Conservation (phyloP, 305 asterid species). For the Withania somnifera region DNA sequence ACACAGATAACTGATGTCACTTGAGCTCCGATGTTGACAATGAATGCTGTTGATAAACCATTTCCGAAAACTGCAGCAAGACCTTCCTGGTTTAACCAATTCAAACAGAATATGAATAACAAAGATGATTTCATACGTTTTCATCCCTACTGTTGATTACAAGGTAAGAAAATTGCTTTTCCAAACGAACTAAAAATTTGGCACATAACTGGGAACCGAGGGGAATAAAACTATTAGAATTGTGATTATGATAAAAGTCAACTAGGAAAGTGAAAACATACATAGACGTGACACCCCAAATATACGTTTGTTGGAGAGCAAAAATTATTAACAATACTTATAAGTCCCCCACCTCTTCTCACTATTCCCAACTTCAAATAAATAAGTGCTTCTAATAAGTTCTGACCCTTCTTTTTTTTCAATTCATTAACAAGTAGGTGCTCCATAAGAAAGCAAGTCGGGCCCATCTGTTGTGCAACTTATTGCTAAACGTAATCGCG, state of each 20-base stretch:
- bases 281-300: neutral
- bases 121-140: neutral
- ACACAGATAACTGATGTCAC: slow-evolving; percentile 82
- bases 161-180: neutral
- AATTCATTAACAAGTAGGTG: neutral
- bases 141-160: neutral
- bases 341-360: neutral
- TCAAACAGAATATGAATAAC: neutral
- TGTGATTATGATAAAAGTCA: neutral
- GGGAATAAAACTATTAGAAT: neutral
- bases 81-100: slow-evolving; percentile 61
- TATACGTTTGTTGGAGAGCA: neutral
- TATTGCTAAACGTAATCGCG: neutral
- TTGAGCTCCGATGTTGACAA: slow-evolving; percentile 94
- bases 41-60: slow-evolving; percentile 89
- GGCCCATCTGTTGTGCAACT: neutral
- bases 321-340: neutral
- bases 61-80: slow-evolving; percentile 96
- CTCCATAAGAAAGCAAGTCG: neutral
- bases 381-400: neutral
- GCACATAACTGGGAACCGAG: neutral
- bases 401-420: neutral
- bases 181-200: neutral
- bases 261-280: neutral
- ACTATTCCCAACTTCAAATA: neutral